Percentiles rank a stretch among this genome's conserved stretches.
phyloP scores from a whole-genome alignment of 192 early-diverging fungal genomes.

The Coemansia reversa region DNA sequence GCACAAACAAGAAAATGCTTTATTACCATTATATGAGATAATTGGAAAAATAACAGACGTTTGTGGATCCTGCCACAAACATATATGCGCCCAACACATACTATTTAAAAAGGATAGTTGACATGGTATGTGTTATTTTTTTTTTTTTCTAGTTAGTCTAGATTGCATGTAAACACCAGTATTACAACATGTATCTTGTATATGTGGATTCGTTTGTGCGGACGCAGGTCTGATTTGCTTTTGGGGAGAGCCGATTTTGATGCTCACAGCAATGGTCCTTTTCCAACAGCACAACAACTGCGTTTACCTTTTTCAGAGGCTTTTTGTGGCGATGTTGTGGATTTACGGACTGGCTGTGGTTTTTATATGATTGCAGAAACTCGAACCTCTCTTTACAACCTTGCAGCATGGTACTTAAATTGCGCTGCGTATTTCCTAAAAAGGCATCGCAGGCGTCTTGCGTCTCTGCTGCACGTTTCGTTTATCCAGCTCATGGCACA shows the following conservation, averaged over 20 bases:
- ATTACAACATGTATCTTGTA: not conserved
- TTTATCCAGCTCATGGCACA: constrained; percentile 5
- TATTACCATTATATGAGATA: not conserved
- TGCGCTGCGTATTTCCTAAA: constrained; percentile 18
- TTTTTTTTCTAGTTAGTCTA: not conserved
- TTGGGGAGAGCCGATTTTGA: constrained; percentile 1
- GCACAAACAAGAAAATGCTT: not conserved
- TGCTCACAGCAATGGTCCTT: not conserved
- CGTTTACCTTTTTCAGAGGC: not conserved
- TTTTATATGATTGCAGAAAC: constrained; percentile 1
- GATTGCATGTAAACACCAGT: not conserved
- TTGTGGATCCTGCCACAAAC: not conserved
- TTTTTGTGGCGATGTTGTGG: constrained; percentile 1
- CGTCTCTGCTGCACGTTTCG: constrained; percentile 5
- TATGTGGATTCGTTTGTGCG: not conserved
- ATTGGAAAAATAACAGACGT: not conserved
- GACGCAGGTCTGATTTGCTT: not conserved
- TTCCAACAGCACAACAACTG: constrained; percentile 1
- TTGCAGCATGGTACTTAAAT: constrained; percentile 45
- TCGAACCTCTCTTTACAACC: constrained; percentile 6
- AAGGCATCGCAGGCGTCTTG: constrained; percentile 7
- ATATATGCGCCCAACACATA: not conserved
- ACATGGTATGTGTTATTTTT: not conserved
- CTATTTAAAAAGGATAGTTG: not conserved
- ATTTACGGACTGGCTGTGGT: not conserved